A percentile compares a stretch with the other conserved stretches of the same genome.
Conservation (phyloP, 164 flowering plant genomes). For the Liquidambar formosana region DNA sequence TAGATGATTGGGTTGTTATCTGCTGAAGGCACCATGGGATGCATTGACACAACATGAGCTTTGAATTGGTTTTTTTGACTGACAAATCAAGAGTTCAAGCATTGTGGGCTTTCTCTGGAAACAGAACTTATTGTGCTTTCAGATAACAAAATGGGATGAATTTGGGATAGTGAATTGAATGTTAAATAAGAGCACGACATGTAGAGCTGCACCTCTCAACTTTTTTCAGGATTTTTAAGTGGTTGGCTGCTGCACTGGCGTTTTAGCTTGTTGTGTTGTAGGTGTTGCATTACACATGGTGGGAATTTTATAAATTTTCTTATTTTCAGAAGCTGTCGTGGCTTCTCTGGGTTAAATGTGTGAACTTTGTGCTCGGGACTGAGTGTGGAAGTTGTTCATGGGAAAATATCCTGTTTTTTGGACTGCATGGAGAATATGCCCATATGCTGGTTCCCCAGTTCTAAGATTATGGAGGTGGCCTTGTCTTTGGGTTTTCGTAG, state of each 20-base stretch:
- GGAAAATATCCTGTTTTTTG: background rate
- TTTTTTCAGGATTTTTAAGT: background rate
- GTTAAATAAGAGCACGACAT: background rate
- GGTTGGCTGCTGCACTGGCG: conserved; percentile 1
- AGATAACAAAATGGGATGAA: background rate
- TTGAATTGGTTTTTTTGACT: background rate
- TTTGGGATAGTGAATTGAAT: background rate
- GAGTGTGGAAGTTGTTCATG: background rate
- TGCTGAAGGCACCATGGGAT: conserved; percentile 1
- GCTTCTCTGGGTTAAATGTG: background rate
- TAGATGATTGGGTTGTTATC: background rate
- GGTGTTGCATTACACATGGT: background rate
- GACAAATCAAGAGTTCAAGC: background rate
- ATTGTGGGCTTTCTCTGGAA: background rate
- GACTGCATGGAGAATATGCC: background rate
- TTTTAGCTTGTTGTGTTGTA: background rate
- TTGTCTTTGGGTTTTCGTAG: background rate
- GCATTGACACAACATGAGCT: background rate
- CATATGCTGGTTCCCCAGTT: too few species aligned
- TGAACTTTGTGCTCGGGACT: background rate
- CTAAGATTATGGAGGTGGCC: background rate
- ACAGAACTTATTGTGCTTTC: background rate
- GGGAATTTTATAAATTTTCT: background rate
- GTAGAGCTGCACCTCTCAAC: background rate
- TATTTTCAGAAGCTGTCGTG: background rate